These are phyloP conservation scores for Euphorbia celastroides DNA, from an alignment of 441 rosid species.

Conservation along the genomic window DNA sequence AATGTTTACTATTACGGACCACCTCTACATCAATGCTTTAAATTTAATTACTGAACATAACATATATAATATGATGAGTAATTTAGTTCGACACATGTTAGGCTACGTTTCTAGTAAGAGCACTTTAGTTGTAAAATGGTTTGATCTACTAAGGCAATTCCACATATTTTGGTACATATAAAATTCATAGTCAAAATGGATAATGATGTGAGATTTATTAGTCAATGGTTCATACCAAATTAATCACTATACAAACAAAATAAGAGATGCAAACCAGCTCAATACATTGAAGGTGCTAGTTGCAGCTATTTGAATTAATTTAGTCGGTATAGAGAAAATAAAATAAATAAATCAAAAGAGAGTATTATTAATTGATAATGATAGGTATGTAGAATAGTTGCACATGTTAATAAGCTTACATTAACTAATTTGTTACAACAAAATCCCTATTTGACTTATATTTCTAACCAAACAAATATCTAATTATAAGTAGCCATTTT, in stretches of 20 bases:
- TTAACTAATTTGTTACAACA: not conserved
- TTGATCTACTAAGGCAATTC: too few species aligned
- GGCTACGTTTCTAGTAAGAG: too few species aligned
- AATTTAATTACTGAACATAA: too few species aligned
- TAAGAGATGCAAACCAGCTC: not conserved
- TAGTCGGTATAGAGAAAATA: conserved; percentile 1
- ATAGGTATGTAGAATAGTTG: conserved; percentile 6
- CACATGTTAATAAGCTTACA: conserved; percentile 11
- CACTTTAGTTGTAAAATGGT: too few species aligned
- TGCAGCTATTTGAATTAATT: not conserved
- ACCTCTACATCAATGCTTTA: too few species aligned
- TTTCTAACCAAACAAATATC: conserved; percentile 5
- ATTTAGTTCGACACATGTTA: too few species aligned
- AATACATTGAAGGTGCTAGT: not conserved
- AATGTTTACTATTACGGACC: too few species aligned
- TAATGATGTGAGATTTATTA: too few species aligned
- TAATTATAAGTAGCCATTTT: not conserved
- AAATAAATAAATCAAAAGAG: not conserved
- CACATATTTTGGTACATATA: too few species aligned
- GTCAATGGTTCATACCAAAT: too few species aligned
- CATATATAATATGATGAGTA: too few species aligned
- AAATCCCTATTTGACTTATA: conserved; percentile 10
- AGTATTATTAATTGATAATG: conserved; percentile 7
- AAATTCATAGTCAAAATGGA: too few species aligned
- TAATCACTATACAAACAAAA: not conserved